Evolutionary conservation across 2,329 filamentous ascomycete species (phyloP).

Genomic region (Penicillium sp.): DNA sequence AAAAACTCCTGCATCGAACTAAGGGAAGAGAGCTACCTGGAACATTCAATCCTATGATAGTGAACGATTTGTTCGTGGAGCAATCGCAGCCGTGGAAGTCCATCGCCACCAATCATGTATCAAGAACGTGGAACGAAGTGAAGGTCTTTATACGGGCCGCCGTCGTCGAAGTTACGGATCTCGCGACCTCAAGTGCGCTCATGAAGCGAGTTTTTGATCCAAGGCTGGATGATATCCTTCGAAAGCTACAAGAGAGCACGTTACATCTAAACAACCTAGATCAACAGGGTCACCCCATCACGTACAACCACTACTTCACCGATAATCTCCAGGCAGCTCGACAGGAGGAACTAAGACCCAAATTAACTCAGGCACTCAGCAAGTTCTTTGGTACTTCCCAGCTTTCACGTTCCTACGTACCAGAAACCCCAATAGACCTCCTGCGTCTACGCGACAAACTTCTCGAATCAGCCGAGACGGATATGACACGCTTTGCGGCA

Average conservation of each 20-base stretch:
- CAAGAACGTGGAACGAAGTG: no score
- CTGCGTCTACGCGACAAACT: neutral
- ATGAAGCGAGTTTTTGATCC: neutral
- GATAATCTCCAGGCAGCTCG: neutral
- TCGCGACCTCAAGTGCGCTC: neutral
- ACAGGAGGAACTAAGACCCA: neutral
- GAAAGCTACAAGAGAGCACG: neutral
- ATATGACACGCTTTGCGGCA: constrained; percentile 9
- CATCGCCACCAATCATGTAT: no score
- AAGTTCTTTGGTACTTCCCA: neutral
- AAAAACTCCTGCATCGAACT: constrained; percentile 45
- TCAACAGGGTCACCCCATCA: neutral
- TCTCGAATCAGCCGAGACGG: neutral
- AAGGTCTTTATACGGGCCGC: neutral
- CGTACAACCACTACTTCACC: neutral
- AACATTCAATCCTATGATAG: constrained; percentile 63
- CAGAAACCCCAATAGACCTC: neutral
- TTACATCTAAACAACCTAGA: neutral
- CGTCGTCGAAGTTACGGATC: neutral
- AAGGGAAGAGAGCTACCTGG: constrained; percentile 64
- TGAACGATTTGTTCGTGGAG: constrained; percentile 64
- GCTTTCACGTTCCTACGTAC: neutral
- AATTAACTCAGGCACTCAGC: neutral
- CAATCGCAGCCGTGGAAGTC: constrained; percentile 48
- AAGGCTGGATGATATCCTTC: neutral